Conservation (phyloP, 2,329 filamentous ascomycete species). For the Microthyrium microscopicum region DNA sequence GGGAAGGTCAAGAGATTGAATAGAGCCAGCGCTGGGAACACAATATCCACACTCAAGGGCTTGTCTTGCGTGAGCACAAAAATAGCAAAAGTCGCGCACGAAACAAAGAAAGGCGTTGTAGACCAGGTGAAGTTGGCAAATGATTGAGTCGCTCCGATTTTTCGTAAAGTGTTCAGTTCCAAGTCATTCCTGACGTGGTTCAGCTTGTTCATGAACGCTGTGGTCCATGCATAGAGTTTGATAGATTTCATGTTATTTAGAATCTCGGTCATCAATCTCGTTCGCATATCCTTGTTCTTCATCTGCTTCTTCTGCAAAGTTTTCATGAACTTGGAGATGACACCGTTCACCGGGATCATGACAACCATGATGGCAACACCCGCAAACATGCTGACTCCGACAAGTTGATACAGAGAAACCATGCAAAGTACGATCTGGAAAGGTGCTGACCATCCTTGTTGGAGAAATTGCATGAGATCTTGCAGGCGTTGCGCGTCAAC, state of each 20-base stretch:
- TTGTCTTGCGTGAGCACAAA: conserved; percentile 72
- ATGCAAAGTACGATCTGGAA: conserved; percentile 95
- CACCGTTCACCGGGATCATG: conserved; percentile 91
- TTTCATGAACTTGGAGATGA: conserved; percentile 88
- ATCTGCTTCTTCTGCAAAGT: conserved; percentile 89
- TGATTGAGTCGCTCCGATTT: conserved; percentile 86
- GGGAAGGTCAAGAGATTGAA: conserved; percentile 97
- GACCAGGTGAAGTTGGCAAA: conserved; percentile 97
- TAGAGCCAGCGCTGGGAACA: conserved; percentile 81
- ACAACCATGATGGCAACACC: conserved; percentile 89
- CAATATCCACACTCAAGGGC: conserved; percentile 81
- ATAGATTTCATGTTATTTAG: conserved; percentile 99
- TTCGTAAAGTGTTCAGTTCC: conserved; percentile 86
- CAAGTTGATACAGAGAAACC: conserved; percentile 86
- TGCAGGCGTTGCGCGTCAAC: conserved; percentile 92
- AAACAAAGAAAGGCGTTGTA: conserved; percentile 91
- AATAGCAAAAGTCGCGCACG: conserved; percentile 87
- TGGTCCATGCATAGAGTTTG: conserved; percentile 95
- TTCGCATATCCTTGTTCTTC: conserved; percentile 96
- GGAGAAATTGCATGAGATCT: conserved; percentile 86
- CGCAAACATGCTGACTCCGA: conserved; percentile 88
- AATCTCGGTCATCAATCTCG: conserved; percentile 89
- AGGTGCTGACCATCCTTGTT: conserved; percentile 90
- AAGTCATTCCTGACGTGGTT: conserved; percentile 92
- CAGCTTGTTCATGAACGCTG: conserved; percentile 92